Evolutionary conservation across 2,329 filamentous ascomycete genomes (phyloP), one percentile per base, ranked within the genome.

Genomic region (Paramyrothecium sp.): DNA sequence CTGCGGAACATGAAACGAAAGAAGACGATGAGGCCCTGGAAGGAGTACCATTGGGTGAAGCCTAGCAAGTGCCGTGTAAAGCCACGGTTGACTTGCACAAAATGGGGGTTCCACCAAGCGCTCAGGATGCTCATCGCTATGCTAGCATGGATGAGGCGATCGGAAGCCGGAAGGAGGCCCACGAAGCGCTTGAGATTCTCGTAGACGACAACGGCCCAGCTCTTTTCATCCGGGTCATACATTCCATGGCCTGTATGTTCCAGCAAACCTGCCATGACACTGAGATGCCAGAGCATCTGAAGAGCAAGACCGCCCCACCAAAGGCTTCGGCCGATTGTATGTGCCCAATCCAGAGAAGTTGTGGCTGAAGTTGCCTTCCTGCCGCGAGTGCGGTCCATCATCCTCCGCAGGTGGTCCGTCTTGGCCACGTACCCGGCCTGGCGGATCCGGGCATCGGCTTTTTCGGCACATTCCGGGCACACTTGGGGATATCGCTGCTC

Each of bases 401-500:
- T 87, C 60, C 89, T 84, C 53, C 89, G 82, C 33, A 96, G 73
- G 61, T 92, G 84, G 64, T 96, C 91, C n/a, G 90, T 89, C 73
- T 91, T 91, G 26, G 92, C 92, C 33, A 87, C 89, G 69, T 96
- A 96, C 10, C 85, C 88, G 0, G 91, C 87, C 63, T 86, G 80
- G 21, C 84, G 81, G 54, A 97, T 86, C 59, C 87, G 83, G 38
- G 82, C 77, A 60, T 89, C 84, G 21, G 94, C 93, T 59, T 80
- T 85, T 7, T 88, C 89, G 61, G 90, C 89, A 73, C 95, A 99
- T 50, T 85, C 79, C 60, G 83, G 83, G 76, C 95, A 99, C 58
- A 97, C 89, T 68, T 95, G 92, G 1, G 95, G 95, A 69, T 97
- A 98, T 53, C 89, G 84, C 65, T 86, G 80, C 75, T 97, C 93